Percentiles rank a stretch among this genome's conserved stretches.
phyloP scores from a whole-genome alignment of 192 early-diverging fungal genomes.

The Chytriomyces confervae region DNA sequence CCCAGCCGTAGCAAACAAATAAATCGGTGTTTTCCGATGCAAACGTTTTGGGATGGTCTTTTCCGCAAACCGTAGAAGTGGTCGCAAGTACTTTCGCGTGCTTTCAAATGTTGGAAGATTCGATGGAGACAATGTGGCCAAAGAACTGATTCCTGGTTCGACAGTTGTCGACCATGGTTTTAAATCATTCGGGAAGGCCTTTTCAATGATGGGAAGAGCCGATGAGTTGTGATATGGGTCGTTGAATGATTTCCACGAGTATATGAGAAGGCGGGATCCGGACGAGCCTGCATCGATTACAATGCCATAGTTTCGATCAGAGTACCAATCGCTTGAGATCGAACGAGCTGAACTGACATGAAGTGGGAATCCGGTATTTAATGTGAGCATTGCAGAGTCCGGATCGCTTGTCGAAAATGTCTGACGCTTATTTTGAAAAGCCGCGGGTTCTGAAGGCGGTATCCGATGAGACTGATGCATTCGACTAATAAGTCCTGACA shows the following conservation, averaged over 20 bases:
- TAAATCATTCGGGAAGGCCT: constrained; percentile 5
- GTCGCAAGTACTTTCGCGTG: constrained; percentile 69
- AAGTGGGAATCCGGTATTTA: too few species aligned
- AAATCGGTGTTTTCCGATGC: constrained; percentile 75
- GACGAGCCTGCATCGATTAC: constrained; percentile 97
- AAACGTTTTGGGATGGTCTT: constrained; percentile 67
- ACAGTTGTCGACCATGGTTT: not conserved
- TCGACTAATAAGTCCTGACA: too few species aligned
- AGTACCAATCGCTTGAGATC: constrained; percentile 20
- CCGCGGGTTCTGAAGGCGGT: too few species aligned
- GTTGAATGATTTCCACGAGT: constrained; percentile 53
- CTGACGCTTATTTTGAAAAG: too few species aligned
- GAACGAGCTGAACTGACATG: too few species aligned
- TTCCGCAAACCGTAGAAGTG: constrained; percentile 80
- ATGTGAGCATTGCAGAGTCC: too few species aligned
- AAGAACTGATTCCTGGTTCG: constrained; percentile 24
- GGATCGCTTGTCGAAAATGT: too few species aligned
- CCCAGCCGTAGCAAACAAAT: constrained; percentile 94
- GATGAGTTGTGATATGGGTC: not conserved
- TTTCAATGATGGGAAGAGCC: constrained; percentile 11
- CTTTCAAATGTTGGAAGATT: constrained; percentile 12
- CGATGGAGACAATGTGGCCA: not conserved
- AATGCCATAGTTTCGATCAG: constrained; percentile 73
- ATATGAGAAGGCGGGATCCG: constrained; percentile 92
- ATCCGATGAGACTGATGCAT: too few species aligned